Percentiles rank a stretch among this genome's conserved stretches.
These are phyloP conservation scores for Chytriomyces hyalinus DNA, from an alignment of 192 early-diverging fungal genomes.

Conservation along the genomic window DNA sequence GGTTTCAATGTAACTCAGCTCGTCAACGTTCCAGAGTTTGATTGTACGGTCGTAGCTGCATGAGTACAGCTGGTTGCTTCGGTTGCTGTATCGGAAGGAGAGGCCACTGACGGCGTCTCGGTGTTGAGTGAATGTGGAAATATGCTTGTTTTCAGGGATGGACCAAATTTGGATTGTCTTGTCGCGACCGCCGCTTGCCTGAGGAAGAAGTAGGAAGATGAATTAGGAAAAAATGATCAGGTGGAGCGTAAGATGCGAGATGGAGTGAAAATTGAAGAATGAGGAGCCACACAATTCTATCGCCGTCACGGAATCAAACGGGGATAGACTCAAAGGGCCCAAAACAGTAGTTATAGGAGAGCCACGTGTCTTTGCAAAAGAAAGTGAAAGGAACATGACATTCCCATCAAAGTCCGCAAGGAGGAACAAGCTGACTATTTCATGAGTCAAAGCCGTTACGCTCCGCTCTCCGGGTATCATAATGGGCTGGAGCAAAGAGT, in stretches of 20 bases:
- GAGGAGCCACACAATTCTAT: constrained; percentile 61
- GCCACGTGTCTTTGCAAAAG: constrained; percentile 11
- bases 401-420: neutral
- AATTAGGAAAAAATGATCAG: constrained; percentile 9
- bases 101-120: constrained; percentile 87
- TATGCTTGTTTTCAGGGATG: constrained; percentile 71
- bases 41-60: constrained; percentile 89
- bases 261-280: constrained; percentile 25
- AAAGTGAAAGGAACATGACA: neutral
- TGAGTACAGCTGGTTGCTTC: constrained; percentile 79
- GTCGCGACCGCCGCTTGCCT: constrained; percentile 89
- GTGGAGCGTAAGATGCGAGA: neutral
- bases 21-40: constrained; percentile 96
- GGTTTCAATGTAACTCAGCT: constrained; percentile 76
- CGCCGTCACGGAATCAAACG: constrained; percentile 21
- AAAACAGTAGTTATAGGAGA: constrained; percentile 8
- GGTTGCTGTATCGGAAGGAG: constrained; percentile 77
- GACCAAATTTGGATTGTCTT: constrained; percentile 94
- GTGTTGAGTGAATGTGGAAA: constrained; percentile 85
- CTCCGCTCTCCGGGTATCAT: constrained; percentile 40
- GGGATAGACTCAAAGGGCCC: constrained; percentile 61
- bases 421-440: constrained; percentile 52
- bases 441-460: constrained; percentile 39
- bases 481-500: neutral
- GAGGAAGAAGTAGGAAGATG: neutral